Base-by-base conservation (phyloP, 2,329 filamentous ascomycete genomes). In the Lithohypha guttulata region DNA sequence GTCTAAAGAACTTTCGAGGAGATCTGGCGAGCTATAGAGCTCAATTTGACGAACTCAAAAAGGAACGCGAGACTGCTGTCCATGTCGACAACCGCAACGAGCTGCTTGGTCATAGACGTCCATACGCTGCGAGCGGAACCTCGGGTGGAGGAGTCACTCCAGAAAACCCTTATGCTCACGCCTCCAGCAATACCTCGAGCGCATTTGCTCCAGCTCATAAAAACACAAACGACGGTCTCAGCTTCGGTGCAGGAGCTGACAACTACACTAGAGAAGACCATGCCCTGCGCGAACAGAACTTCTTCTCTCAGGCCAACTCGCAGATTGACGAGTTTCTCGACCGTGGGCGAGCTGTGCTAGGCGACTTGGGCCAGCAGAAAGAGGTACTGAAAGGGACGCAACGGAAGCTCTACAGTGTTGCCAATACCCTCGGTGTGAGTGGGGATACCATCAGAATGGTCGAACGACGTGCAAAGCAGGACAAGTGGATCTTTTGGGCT, bases 401-500 rank as follows among this genome's bases (percentile, higher is more conserved):
- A 63, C 81, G 81, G 59, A 77, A 79, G 57, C 68, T 98, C 34
- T 96, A 96, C 57, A 89, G 77, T 52, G 86, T 95, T 14, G 91
- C 84, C 5, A 96, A 93, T 57, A 96, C 91, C 15, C 64, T 98
- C 33, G 91, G 91, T 0, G 75, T 98, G 43, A 93, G 83, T 55
- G 87, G 89, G 14, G 89, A 96, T 58, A 98, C 91, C 2, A 98
- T 98, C 49, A 78, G 91, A 32, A 96, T 91, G 85, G 81, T 98
- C 28, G 89, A 96, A 64, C 67, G 91, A 51, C 71, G 91, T 46
- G 86, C 91, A 35, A 82, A 78, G 59, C 83, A 96, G 66, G 91
- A 98, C 59, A 96, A 95, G 64, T 96, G 87, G 86, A 93, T 98
- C 23, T 98, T 98, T 59, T 83, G 82, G 71, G 81, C 68, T 0